Percentiles rank a stretch among this genome's conserved stretches.
phyloP scores from a whole-genome alignment of 2,329 filamentous ascomycete species.

The Fusarium coicis region DNA sequence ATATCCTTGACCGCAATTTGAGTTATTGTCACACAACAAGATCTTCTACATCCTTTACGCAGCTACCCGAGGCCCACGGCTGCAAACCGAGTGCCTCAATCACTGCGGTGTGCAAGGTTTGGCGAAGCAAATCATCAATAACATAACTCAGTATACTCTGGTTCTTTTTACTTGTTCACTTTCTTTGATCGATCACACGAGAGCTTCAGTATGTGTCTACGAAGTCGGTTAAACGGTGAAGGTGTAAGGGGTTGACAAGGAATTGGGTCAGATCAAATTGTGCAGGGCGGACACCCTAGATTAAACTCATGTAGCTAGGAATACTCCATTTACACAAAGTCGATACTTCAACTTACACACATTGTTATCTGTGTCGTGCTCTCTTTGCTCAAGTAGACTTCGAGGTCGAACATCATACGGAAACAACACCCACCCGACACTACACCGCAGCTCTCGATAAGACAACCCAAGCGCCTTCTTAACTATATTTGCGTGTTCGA shows the following conservation, averaged over 20 bases:
- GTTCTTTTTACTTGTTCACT: neutral
- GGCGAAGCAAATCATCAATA: neutral
- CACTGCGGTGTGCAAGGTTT: neutral
- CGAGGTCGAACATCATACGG: neutral
- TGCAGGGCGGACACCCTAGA: too few relatives aligned
- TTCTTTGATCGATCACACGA: neutral
- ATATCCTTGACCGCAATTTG: slow-evolving; percentile 6
- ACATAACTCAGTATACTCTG: neutral
- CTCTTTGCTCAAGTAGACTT: neutral
- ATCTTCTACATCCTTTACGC: neutral
- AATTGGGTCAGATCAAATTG: too few relatives aligned
- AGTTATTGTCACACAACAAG: slow-evolving; percentile 4
- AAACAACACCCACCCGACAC: neutral
- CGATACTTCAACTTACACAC: neutral
- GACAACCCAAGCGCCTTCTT: neutral
- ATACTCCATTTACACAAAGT: too few relatives aligned
- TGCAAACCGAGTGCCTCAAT: slow-evolving; percentile 8
- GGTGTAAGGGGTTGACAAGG: too few relatives aligned
- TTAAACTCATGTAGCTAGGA: too few relatives aligned
- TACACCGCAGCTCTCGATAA: fast-evolving
- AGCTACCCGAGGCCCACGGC: slow-evolving; percentile 26
- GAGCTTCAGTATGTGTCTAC: neutral
- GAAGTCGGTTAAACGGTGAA: too few relatives aligned
- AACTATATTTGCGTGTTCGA: fast-evolving
- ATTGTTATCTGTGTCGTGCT: neutral